phyloP scores from a whole-genome alignment of 1,139 yeast genomes.

The Meyerozyma sp. region DNA sequence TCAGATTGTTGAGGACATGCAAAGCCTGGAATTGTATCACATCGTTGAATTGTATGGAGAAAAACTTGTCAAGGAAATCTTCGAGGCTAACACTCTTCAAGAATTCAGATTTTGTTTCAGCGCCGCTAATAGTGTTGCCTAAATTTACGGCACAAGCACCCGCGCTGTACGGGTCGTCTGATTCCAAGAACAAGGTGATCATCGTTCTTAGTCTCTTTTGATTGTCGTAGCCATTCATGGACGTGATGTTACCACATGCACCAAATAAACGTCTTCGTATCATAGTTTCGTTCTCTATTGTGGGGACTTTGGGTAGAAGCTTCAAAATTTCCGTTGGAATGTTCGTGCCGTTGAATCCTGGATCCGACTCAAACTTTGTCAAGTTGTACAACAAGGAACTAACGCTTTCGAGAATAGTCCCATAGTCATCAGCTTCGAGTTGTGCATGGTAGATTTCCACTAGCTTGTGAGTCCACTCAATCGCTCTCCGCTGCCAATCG shows the following conservation, averaged over 20 bases:
- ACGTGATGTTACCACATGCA: constrained; percentile 30
- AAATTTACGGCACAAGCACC: constrained; percentile 27
- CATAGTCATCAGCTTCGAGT: not conserved
- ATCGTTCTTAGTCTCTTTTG: constrained; percentile 8
- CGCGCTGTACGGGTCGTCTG: constrained; percentile 20
- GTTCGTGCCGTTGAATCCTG: not conserved
- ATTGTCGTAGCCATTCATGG: constrained; percentile 20
- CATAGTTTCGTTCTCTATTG: not conserved
- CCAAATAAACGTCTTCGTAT: constrained; percentile 28
- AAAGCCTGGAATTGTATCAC: constrained; percentile 35
- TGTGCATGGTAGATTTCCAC: not conserved
- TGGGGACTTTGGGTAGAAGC: not conserved
- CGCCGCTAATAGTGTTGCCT: constrained; percentile 30
- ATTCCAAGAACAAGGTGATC: constrained; percentile 5
- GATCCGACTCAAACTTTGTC: not conserved
- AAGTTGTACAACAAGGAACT: not conserved
- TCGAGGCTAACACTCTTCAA: constrained; percentile 7
- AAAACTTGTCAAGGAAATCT: constrained; percentile 16
- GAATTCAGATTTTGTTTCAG: constrained; percentile 14
- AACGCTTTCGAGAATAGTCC: not conserved
- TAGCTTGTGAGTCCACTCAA: not conserved
- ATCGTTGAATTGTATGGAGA: constrained; percentile 23
- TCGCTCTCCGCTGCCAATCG: not conserved
- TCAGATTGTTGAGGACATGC: constrained; percentile 30
- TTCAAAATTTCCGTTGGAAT: not conserved